These are phyloP conservation scores for Passalora sequoiae DNA, from an alignment of 2,329 filamentous ascomycete species.

Conservation along the genomic window DNA sequence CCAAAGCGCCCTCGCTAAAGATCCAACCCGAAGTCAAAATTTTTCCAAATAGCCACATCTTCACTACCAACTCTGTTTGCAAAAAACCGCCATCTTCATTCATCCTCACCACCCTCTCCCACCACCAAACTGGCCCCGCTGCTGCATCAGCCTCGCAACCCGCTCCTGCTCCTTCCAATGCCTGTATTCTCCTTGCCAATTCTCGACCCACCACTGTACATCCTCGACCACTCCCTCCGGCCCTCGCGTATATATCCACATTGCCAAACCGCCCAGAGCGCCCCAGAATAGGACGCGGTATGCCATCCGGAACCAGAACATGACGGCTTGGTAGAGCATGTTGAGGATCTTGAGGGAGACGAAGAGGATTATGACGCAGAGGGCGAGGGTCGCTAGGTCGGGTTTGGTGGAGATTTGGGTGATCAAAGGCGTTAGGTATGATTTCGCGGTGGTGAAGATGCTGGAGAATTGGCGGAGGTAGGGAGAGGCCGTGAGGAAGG, in stretches of 20 bases:
- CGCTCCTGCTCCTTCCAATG: conserved; percentile 34
- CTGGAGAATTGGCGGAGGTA: conserved; percentile 21
- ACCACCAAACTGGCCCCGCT: conserved; percentile 7
- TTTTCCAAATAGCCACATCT: no score
- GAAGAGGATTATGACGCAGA: conserved; percentile 58
- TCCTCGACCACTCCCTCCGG: conserved; percentile 61
- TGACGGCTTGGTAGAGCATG: conserved; percentile 64
- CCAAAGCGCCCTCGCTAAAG: no score
- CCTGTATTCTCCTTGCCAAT: conserved; percentile 38
- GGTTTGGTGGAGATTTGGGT: conserved; percentile 33
- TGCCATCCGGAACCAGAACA: conserved; percentile 70
- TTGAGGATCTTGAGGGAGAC: conserved; percentile 60
- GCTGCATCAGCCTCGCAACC: conserved; percentile 23
- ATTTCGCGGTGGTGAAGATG: conserved; percentile 20
- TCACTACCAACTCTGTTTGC: no score
- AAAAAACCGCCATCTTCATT: conserved; percentile 3
- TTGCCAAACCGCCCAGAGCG: conserved; percentile 49
- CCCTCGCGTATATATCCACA: conserved; percentile 58
- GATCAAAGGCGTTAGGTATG: conserved; percentile 29
- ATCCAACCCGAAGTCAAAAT: no score
- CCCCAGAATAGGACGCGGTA: conserved; percentile 62
- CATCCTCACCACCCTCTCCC: neutral
- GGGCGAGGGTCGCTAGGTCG: conserved; percentile 48
- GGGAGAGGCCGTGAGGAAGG: conserved; percentile 15
- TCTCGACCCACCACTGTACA: conserved; percentile 37